phyloP scores from a whole-genome alignment of 371 early-diverging fungal species.

The Mortierella sp. region DNA sequence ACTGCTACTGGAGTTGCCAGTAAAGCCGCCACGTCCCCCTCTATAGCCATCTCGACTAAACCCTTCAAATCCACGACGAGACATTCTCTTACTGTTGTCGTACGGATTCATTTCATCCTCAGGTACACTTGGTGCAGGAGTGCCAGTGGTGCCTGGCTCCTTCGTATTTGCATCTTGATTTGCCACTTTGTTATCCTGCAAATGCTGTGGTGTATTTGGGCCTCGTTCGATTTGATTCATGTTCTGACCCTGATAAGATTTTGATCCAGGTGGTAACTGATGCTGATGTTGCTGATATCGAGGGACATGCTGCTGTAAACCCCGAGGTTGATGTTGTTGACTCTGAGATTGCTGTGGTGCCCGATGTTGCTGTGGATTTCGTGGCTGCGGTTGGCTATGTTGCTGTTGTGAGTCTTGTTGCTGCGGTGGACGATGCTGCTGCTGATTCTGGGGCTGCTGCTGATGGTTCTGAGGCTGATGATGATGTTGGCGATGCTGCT shows the following conservation, averaged over 20 bases:
- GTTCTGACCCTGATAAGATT: neutral
- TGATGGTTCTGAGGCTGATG: conserved; percentile 5
- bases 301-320: too few relatives aligned
- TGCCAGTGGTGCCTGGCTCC: neutral
- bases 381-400: neutral
- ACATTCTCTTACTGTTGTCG: conserved; percentile 10
- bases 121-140: neutral
- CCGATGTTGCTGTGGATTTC: neutral
- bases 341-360: neutral
- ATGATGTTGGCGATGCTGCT: neutral
- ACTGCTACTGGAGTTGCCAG: neutral
- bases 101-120: conserved; percentile 19
- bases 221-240: too few relatives aligned
- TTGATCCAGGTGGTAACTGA: neutral
- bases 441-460: conserved; percentile 6
- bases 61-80: conserved; percentile 16
- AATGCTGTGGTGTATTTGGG: neutral
- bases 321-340: too few relatives aligned
- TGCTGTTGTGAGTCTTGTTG: conserved; percentile 1
- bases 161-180: neutral
- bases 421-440: conserved; percentile 7
- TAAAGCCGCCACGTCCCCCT: neutral
- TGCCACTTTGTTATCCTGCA: neutral
- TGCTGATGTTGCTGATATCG: neutral
- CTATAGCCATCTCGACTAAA: neutral